These are phyloP conservation scores for Naumovozyma dairenensis DNA, from an alignment of 805 yeast species.

Conservation along the genomic window DNA sequence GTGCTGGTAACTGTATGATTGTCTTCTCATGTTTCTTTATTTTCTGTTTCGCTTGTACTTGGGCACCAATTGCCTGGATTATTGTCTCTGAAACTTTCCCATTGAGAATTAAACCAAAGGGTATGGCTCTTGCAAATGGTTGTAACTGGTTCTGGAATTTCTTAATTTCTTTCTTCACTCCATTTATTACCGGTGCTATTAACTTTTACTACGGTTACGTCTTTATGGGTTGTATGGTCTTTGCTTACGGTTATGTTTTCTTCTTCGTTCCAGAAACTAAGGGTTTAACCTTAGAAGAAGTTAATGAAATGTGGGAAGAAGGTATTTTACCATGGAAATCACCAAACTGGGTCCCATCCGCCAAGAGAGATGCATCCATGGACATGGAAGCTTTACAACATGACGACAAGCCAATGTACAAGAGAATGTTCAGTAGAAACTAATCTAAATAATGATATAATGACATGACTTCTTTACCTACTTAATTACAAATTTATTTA, in stretches of 20 bases:
- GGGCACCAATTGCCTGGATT: slow-evolving; percentile 58
- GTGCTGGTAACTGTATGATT: slow-evolving; percentile 60
- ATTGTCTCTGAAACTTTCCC: slow-evolving; percentile 59
- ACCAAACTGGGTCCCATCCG: slow-evolving; percentile 39
- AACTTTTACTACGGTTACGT: slow-evolving; percentile 61
- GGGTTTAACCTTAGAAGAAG: slow-evolving; percentile 71
- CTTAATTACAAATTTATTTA: too few relatives aligned
- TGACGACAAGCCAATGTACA: slow-evolving; percentile 15
- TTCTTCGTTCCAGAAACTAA: slow-evolving; percentile 63
- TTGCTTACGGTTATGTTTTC: slow-evolving; percentile 50
- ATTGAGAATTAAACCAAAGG: slow-evolving; percentile 50
- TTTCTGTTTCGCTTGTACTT: slow-evolving; percentile 57
- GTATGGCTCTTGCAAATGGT: slow-evolving; percentile 46
- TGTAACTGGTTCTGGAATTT: slow-evolving; percentile 57
- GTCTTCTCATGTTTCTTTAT: slow-evolving; percentile 56
- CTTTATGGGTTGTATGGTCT: slow-evolving; percentile 45
- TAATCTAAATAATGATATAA: background rate
- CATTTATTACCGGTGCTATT: slow-evolving; percentile 51
- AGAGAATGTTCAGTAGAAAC: slow-evolving; percentile 7
- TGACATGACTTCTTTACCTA: too few relatives aligned
- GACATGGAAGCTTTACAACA: slow-evolving; percentile 8
- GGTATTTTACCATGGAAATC: slow-evolving; percentile 34
- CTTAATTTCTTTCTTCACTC: slow-evolving; percentile 56
- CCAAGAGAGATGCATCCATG: slow-evolving; percentile 13
- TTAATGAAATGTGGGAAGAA: slow-evolving; percentile 46